Conservation (phyloP, 140 eudicot genomes). For the Oenanthe javanica region DNA sequence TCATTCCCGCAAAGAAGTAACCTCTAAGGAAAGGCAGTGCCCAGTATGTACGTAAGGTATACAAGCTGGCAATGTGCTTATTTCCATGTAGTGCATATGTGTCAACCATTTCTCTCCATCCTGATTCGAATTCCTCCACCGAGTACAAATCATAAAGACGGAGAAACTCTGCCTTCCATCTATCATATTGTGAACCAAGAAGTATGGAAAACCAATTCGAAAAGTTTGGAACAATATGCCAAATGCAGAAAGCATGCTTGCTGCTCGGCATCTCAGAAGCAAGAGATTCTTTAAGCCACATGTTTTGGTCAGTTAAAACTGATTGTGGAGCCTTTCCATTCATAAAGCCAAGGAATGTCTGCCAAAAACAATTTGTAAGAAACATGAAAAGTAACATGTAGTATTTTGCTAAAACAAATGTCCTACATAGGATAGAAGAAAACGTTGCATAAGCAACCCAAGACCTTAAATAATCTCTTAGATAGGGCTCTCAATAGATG, state of each 20-base stretch:
- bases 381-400: background rate
- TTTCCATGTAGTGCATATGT: constrained; percentile 59
- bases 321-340: constrained; percentile 81
- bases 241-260: constrained; percentile 78
- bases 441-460: background rate
- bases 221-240: constrained; percentile 72
- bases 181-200: constrained; percentile 63
- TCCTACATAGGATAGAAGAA: background rate
- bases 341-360: constrained; percentile 74
- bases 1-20: constrained; percentile 77
- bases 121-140: constrained; percentile 62
- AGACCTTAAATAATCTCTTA: background rate
- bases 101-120: constrained; percentile 83
- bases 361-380: constrained; percentile 17
- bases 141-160: constrained; percentile 55
- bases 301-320: constrained; percentile 76
- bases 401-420: background rate
- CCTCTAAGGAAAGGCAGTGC: constrained; percentile 69
- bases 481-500: background rate
- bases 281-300: constrained; percentile 89
- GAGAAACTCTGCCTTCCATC: constrained; percentile 70
- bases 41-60: constrained; percentile 67
- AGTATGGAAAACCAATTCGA: constrained; percentile 71
- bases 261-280: constrained; percentile 62
- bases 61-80: constrained; percentile 69